Evolutionary conservation across 129 eudicot species (phyloP), one percentile per base, ranked within the genome.

Genomic region (Lactuca saligna): DNA sequence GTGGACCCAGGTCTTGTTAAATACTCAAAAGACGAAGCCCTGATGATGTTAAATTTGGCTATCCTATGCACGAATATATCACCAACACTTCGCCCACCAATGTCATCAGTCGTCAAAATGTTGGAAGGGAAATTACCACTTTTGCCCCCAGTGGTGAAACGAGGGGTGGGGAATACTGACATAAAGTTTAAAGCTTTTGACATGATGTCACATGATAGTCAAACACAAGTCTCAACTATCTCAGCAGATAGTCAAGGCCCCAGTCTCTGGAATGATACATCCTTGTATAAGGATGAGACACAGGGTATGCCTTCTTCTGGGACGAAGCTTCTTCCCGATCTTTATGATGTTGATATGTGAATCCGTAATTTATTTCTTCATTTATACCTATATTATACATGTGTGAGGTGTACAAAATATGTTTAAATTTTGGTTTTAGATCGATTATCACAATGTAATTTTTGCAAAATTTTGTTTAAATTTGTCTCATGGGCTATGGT

Each of bases 51-150:
- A 44, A 85, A 81, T 70, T 34, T 91, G 69, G 84, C 97, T 34
- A 80, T 91, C 29, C 32, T 91, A 57, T 91, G 97, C 75, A 78
- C 95, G n/a, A 91, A 83, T 54, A 91, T 86, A 10, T 91, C 95
- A 62, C 89, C 95, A 0, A 66, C 89, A n/a, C 87, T 91, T 2
- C 81, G 97, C 59, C 97, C 97, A 10, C 46, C 84, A 32, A 91
- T 91, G 97, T 87, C 92, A 13, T 67, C 87, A 0, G 92, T 77
- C 10, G 89, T 91, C 76, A 83, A 90, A 63, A 90, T 90, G 97
- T 73, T 90, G 3, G 86, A 90, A 25, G 97, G 95, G 2, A 86
- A 77, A 75, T 50, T 72, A 11, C 76, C 86, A 0, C 74, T 91
- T 16, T 87, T 87, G 69, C 85, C 90, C 14, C 96, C 92, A 6